Evolutionary conservation across 2,329 filamentous ascomycete species (phyloP).

Genomic region (Pyrenophora seminiperda): DNA sequence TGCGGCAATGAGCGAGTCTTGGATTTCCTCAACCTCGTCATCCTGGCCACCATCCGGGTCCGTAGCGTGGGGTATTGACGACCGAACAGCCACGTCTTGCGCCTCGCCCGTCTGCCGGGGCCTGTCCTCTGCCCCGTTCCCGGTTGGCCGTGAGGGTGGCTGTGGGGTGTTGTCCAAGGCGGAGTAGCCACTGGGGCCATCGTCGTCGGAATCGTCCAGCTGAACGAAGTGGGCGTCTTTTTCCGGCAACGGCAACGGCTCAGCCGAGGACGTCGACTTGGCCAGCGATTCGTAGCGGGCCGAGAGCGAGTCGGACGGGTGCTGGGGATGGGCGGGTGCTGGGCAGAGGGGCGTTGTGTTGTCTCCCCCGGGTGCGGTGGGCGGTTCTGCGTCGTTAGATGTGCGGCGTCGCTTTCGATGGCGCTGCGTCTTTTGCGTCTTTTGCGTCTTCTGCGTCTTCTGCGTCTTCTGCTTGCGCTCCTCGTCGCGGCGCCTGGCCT

Average conservation of each 20-base stretch:
- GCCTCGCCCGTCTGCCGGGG: not conserved
- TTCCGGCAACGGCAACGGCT: slow-evolving; percentile 3
- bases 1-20: slow-evolving; percentile 37
- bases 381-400: slow-evolving; percentile 24
- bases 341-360: slow-evolving; percentile 35
- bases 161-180: slow-evolving; percentile 10
- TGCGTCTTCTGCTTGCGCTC: slow-evolving; percentile 24
- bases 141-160: no score
- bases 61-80: slow-evolving; percentile 12
- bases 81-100: slow-evolving; percentile 12
- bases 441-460: slow-evolving; percentile 41
- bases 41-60: slow-evolving; percentile 24
- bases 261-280: slow-evolving; percentile 23
- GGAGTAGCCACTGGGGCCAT: slow-evolving; percentile 6
- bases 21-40: slow-evolving; percentile 35
- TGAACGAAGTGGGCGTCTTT: slow-evolving; percentile 31
- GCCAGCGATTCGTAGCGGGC: slow-evolving; percentile 39
- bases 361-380: slow-evolving; percentile 20
- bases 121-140: not conserved
- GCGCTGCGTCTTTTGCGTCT: slow-evolving; percentile 25
- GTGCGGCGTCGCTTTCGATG: slow-evolving; percentile 30
- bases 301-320: slow-evolving; percentile 30
- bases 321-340: slow-evolving; percentile 12
- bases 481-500: slow-evolving; percentile 42
- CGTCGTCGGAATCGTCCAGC: slow-evolving; percentile 31